Evolutionary conservation across 2,329 filamentous ascomycete genomes (phyloP), one percentile per base, ranked within the genome.

Genomic region (Colletotrichum higginsianum): DNA sequence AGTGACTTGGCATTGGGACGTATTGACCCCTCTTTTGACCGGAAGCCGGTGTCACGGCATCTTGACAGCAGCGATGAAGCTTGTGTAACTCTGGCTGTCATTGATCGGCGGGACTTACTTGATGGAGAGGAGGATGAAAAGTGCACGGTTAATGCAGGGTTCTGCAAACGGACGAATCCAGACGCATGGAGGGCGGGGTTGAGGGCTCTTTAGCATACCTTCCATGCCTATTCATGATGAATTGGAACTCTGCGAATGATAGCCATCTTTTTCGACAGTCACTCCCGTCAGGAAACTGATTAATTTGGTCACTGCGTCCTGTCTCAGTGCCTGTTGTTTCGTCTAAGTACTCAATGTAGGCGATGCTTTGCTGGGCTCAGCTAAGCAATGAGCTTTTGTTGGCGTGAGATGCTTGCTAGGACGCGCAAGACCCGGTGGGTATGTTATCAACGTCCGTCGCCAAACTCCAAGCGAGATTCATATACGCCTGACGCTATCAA

Each of bases 11-110:
- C 49, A 49, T 21, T 13, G 44, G 7, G 52, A 63, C 15, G 26
- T 53, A 58, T 18, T 30, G 50, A 40, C 42, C 57, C 58, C 49
- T 46, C 60, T 52, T 55, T 47, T 66, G 13, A 58, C 40, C n/a
- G 46, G 40, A 55, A 58, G 21, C n/a, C 47, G 55, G 63, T 73
- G 26, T 12, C 62, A 73, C 72, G 16, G 21, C 64, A 69, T 66
- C 50, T 62, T 63, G 72, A 73, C 67, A 66, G 64, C 63, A 63
- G 21, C 46, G 35, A 56, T 11, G 30, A 13, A 49, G 23, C 40
- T 35, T 16, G 55, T 62, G 50, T 30, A 2, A 63, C 52, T 2
- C n/a, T 30, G 13, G 49, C 40, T 13, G 18, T 16, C 15, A 13
- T 40, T 46, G 18, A 23, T 47, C 55, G 26, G 61, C 30, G 50